Conservation (phyloP, 768 basidiomycete species). For the Boletus rex-veris region DNA sequence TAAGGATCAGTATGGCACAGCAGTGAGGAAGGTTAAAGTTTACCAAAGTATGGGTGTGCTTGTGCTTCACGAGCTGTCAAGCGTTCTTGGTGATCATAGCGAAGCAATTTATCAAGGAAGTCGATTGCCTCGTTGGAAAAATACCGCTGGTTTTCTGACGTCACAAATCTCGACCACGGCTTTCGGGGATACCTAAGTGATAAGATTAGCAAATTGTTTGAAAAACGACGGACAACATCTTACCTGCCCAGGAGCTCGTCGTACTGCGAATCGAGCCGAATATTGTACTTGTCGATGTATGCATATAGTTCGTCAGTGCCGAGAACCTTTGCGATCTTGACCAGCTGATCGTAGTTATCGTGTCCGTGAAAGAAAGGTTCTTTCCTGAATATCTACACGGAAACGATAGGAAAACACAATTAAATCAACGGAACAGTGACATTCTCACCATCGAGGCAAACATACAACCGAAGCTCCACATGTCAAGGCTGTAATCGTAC, state of each 20-base stretch:
- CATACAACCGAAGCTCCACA: slow-evolving; percentile 99
- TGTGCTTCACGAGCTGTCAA: slow-evolving; percentile 94
- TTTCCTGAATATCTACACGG: slow-evolving; percentile 88
- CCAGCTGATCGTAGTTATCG: slow-evolving; percentile 97
- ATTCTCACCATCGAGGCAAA: slow-evolving; percentile 90
- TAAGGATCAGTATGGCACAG: slow-evolving; percentile 16
- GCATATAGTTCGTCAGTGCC: slow-evolving; percentile 93
- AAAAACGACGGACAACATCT: slow-evolving; percentile 13
- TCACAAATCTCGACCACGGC: slow-evolving; percentile 94
- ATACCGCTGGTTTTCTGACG: slow-evolving; percentile 92
- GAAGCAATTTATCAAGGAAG: slow-evolving; percentile 90
- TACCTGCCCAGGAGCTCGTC: slow-evolving; percentile 90
- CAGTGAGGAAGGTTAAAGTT: slow-evolving; percentile 15
- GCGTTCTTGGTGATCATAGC: slow-evolving; percentile 97
- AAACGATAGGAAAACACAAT: background rate
- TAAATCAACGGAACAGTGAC: background rate
- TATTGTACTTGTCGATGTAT: slow-evolving; percentile 94
- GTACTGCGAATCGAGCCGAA: slow-evolving; percentile 92
- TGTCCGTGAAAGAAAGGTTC: slow-evolving; percentile 99
- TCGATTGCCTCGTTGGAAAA: slow-evolving; percentile 97
- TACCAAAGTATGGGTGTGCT: slow-evolving; percentile 89
- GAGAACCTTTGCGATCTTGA: slow-evolving; percentile 96
- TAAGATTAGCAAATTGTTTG: slow-evolving; percentile 4
- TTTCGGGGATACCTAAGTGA: slow-evolving; percentile 78
- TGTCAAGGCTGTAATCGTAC: slow-evolving; percentile 95